phyloP scores from a whole-genome alignment of 768 basidiomycete species.

The Auriculariales sp. region DNA sequence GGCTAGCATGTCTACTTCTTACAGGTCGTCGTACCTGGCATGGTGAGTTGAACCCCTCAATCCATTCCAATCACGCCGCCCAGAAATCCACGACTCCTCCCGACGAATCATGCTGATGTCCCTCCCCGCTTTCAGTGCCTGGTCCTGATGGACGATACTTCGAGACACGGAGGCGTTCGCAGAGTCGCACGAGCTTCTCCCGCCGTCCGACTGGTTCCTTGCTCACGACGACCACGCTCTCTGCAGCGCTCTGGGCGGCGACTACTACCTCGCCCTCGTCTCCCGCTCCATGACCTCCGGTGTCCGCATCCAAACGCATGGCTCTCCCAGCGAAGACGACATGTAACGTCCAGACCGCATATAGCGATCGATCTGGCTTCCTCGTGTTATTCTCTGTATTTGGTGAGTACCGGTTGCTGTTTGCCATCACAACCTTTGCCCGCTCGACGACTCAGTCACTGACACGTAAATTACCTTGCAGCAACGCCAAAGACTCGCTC shows the following conservation, averaged over 20 bases:
- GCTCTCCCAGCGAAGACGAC: background rate
- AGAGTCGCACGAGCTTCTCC: background rate
- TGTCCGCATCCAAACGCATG: background rate
- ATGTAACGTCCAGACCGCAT: too few relatives aligned
- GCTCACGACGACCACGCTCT: background rate
- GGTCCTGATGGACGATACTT: background rate
- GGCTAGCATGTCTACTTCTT: background rate
- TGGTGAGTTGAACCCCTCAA: background rate
- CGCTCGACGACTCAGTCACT: too few relatives aligned
- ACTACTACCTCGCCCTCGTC: slow-evolving; percentile 1
- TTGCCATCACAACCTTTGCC: too few relatives aligned
- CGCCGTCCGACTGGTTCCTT: background rate
- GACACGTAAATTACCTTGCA: too few relatives aligned
- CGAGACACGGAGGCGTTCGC: background rate
- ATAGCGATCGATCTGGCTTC: too few relatives aligned
- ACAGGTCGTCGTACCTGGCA: background rate
- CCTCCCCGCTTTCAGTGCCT: background rate
- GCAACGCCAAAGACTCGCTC: too few relatives aligned
- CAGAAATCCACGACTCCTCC: too few relatives aligned
- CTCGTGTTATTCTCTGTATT: too few relatives aligned
- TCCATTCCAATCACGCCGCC: too few relatives aligned
- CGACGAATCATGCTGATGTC: background rate
- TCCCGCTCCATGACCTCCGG: background rate
- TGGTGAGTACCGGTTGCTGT: too few relatives aligned
- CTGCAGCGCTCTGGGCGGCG: background rate